Evolutionary conservation across 2,329 filamentous ascomycete genomes (phyloP).

Genomic region (Drechslera avenae): DNA sequence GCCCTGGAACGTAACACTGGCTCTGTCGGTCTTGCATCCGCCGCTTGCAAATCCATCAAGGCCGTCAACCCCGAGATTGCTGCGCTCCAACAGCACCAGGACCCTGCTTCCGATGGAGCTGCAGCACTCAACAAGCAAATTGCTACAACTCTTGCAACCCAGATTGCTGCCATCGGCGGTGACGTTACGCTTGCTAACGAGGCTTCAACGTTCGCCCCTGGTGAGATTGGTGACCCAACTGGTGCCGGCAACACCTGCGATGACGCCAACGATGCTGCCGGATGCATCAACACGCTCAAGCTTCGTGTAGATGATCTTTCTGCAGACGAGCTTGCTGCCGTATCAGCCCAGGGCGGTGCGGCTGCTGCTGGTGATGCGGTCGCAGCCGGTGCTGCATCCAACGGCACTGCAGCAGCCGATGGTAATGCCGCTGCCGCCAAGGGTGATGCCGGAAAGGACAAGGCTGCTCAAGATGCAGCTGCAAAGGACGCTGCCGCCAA

Average conservation of each 20-base stretch:
- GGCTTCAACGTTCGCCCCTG: conserved; percentile 67
- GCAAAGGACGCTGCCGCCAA: conserved; percentile 11
- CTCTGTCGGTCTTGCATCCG: conserved; percentile 62
- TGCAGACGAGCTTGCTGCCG: conserved; percentile 55
- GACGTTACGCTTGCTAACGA: conserved; percentile 66
- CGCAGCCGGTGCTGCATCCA: not conserved
- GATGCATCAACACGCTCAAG: conserved; percentile 61
- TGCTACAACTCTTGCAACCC: conserved; percentile 62
- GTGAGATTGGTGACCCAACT: conserved; percentile 59
- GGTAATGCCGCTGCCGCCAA: conserved; percentile 20
- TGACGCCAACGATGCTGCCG: conserved; percentile 52
- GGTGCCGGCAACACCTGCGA: conserved; percentile 61
- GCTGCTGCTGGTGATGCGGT: conserved; percentile 51
- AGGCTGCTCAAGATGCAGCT: not conserved
- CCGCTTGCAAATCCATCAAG: conserved; percentile 59
- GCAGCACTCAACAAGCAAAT: conserved; percentile 65
- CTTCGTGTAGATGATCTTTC: conserved; percentile 62
- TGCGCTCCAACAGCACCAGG: conserved; percentile 68
- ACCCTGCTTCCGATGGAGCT: conserved; percentile 65
- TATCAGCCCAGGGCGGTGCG: conserved; percentile 55
- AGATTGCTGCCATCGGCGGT: conserved; percentile 66
- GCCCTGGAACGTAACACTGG: conserved; percentile 66
- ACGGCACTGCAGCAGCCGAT: conserved; percentile 2
- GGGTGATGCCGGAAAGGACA: not conserved
- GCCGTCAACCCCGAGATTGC: conserved; percentile 70